Base-by-base conservation (phyloP, 2,329 filamentous ascomycete genomes). In the Verticillium tricorpus region DNA sequence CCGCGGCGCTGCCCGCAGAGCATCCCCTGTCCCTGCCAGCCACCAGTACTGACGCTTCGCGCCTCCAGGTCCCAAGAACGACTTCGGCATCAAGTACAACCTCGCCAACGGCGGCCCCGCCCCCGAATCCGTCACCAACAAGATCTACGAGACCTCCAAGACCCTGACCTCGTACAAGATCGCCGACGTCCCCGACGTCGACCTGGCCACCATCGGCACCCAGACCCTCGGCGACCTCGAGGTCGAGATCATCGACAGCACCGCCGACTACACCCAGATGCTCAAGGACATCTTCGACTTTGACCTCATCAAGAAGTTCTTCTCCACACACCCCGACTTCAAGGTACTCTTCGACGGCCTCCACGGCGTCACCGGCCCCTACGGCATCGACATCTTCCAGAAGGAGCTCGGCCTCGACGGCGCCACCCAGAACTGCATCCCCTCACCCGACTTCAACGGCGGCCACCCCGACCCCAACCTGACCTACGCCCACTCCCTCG, bases 41-140 rank as follows among this genome's bases (percentile, higher is more conserved):
- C 55, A 28, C 61, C 34, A 14, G 3, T 54, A 50, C 40, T 32
- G 7, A 56, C 19, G 45, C 12, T 7, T 52, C 19, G n/a, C 19
- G n/a, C 19, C 22, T 32, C 5, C 69, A 96, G 92, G 93, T 59
- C 95, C 95, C 65, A 90, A 87, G 69, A 90, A 95, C 75, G 95
- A 99, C 79, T 99, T 99, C 71, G 95, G 95, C 70, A 99, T 99
- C 88, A 99, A 99, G 83, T 99, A 99, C 86, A 99, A 99, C 84
- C 84, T 99, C 63, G 84, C 92, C 76, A 98, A 99, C 73, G 95
- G 95, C 70, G 95, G 93, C 61, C 95, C 95, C 54, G 95, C 95
- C 61, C 95, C 95, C 63, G 95, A 99, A 78, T 89, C 91, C 60
- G 92, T 99, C 68, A 99, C 95, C 69, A 96, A 99, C 87, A 97